phyloP scores from a whole-genome alignment of 23 red algal genomes.

The Gracilaria gracilis region DNA sequence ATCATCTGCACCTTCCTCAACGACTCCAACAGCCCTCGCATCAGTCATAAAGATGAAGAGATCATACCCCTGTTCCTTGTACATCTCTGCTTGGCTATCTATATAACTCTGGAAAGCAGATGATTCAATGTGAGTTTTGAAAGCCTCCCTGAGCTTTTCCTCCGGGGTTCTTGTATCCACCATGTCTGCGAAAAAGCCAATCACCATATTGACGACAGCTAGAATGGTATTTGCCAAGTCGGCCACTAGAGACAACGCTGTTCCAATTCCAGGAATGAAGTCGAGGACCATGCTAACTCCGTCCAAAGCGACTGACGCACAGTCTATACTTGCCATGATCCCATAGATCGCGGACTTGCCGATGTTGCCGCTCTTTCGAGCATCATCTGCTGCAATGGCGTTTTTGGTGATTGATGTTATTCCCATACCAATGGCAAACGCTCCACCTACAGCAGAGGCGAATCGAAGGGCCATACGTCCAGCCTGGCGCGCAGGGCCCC shows the following conservation, averaged over 20 bases:
- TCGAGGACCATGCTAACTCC: conserved; percentile 30
- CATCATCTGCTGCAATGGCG: conserved; percentile 19
- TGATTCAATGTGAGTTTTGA: conserved; percentile 6
- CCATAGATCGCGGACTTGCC: conserved; percentile 24
- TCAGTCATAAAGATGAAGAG: conserved; percentile 25
- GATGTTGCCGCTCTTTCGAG: background rate
- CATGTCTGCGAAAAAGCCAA: conserved; percentile 47
- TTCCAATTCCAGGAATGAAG: conserved; percentile 35
- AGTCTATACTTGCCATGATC: conserved; percentile 31
- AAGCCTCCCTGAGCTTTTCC: conserved; percentile 7
- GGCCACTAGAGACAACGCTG: conserved; percentile 5
- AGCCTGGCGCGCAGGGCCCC: background rate
- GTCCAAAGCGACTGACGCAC: conserved; percentile 13
- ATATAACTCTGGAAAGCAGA: conserved; percentile 1
- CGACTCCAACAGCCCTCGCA: conserved; percentile 2
- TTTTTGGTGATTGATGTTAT: conserved; percentile 8
- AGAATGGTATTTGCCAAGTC: conserved; percentile 32
- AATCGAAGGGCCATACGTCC: background rate
- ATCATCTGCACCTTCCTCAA: conserved; percentile 10
- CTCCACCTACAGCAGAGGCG: conserved; percentile 4
- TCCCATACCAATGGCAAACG: conserved; percentile 22
- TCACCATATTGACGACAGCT: conserved; percentile 33
- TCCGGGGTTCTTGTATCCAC: conserved; percentile 31
- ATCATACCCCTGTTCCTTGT: conserved; percentile 25
- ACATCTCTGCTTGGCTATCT: conserved; percentile 31